Evolutionary conservation across 768 basidiomycete species (phyloP).

Genomic region (Tremella yokohamensis): DNA sequence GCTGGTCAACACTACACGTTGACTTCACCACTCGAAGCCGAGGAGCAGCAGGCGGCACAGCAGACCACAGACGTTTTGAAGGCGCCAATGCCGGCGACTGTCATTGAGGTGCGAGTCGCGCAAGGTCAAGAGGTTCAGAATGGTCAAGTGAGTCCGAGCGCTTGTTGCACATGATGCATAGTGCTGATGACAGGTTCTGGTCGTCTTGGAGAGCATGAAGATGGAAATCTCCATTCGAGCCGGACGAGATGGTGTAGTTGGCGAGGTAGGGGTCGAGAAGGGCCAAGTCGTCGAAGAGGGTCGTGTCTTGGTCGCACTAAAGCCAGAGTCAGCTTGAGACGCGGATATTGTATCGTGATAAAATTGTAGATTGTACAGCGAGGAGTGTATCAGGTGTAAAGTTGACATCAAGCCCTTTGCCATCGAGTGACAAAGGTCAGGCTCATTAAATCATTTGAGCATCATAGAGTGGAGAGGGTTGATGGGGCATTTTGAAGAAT

Average conservation of each 20-base stretch:
- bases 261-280: conserved; percentile 68
- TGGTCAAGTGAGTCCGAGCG: too few relatives aligned
- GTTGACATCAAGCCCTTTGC: conserved; percentile 34
- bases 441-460: conserved; percentile 50
- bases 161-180: too few relatives aligned
- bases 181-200: conserved; percentile 65
- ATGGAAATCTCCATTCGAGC: conserved; percentile 85
- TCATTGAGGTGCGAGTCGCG: conserved; percentile 84
- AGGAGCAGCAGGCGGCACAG: conserved; percentile 1
- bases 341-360: conserved; percentile 3
- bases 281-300: conserved; percentile 87
- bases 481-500: not conserved
- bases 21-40: conserved; percentile 55
- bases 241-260: conserved; percentile 65
- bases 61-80: conserved; percentile 21
- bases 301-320: conserved; percentile 26
- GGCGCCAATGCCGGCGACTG: conserved; percentile 82
- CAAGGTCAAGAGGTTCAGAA: conserved; percentile 58
- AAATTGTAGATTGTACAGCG: not conserved
- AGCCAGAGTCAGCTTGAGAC: conserved; percentile 10
- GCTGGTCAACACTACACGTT: conserved; percentile 65
- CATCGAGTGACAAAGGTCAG: conserved; percentile 28
- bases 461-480: conserved; percentile 21
- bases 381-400: conserved; percentile 23
- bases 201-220: conserved; percentile 95